Evolutionary conservation across 148 eudicot genomes (phyloP), one percentile per base, ranked within the genome.

Genomic region (Suaeda aralocaspica): DNA sequence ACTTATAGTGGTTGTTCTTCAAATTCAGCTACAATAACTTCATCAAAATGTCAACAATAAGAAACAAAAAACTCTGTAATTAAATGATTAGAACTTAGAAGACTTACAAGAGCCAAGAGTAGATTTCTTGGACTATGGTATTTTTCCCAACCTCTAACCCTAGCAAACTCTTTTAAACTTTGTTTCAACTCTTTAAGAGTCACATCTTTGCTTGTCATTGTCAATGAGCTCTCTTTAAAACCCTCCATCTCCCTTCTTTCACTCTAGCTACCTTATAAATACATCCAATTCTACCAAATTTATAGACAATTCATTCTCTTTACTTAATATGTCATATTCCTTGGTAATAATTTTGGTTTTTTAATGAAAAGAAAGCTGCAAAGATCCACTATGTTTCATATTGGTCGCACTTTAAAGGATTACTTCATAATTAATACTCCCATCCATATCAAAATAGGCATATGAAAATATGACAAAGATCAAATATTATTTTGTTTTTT

Each of bases 61-160:
- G 19, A 59, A 31, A 31, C 8, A 18, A 59, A 59, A 5, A 34
- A 34, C 9, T 26, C 6, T 21, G 8, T 5, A 1, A 51, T 33
- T 30, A 8, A 34, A 6, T 34, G 15, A 41, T 16, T n/a, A 29
- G 18, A 56, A n/a, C n/a, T n/a, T n/a, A n/a, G n/a, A n/a, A 56
- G 74, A 78, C 82, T 83, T 82, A 89, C 92, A 60, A 87, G 80
- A 66, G 92, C 96, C 44, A 89, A 79, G 31, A 87, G 89, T 46
- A 89, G 84, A 73, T 89, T 89, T 44, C 96, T 87, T 25, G 96
- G 96, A 42, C 86, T 89, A 69, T 89, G 96, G 42, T 74, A 87
- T 72, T 83, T 83, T 18, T 89, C 89, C 96, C 96, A 87, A 29
- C 85, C 86, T 70, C 96, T 77, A 14, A 71, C 81, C 59, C 75